phyloP scores from a whole-genome alignment of 2,329 filamentous ascomycete species.

The Coniochaeta pulveracea region DNA sequence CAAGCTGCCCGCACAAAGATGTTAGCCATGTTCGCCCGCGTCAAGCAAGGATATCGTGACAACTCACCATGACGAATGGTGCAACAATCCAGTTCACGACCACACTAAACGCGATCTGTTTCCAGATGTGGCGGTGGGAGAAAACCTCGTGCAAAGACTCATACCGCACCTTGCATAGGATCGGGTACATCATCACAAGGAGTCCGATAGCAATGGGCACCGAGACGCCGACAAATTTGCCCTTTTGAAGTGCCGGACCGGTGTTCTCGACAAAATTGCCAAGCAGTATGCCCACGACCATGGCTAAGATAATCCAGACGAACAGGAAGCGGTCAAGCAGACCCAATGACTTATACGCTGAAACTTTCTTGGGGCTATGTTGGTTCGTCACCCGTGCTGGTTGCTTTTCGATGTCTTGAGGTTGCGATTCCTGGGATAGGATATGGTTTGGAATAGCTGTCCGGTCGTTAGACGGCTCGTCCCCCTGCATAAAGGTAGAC shows the following conservation, averaged over 20 bases:
- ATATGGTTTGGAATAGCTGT: no score
- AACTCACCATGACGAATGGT: slow-evolving; percentile 66
- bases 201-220: slow-evolving; percentile 53
- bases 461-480: no score
- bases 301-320: slow-evolving; percentile 68
- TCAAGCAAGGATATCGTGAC: not conserved
- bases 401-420: no score
- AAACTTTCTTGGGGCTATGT: no score
- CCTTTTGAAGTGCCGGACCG: slow-evolving; percentile 52
- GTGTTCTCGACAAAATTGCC: slow-evolving; percentile 62
- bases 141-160: slow-evolving; percentile 63
- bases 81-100: slow-evolving; percentile 76
- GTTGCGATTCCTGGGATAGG: no score
- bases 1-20: slow-evolving; percentile 32
- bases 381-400: no score
- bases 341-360: slow-evolving; percentile 42
- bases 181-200: slow-evolving; percentile 90
- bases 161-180: slow-evolving; percentile 75
- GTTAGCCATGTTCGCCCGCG: not conserved
- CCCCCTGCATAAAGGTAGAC: no score
- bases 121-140: slow-evolving; percentile 53
- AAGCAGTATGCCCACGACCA: slow-evolving; percentile 63
- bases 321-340: slow-evolving; percentile 53
- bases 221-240: slow-evolving; percentile 48
- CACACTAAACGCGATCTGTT: slow-evolving; percentile 67